Conservation (phyloP, 306 rosid species). For the Boehmeria nivea region DNA sequence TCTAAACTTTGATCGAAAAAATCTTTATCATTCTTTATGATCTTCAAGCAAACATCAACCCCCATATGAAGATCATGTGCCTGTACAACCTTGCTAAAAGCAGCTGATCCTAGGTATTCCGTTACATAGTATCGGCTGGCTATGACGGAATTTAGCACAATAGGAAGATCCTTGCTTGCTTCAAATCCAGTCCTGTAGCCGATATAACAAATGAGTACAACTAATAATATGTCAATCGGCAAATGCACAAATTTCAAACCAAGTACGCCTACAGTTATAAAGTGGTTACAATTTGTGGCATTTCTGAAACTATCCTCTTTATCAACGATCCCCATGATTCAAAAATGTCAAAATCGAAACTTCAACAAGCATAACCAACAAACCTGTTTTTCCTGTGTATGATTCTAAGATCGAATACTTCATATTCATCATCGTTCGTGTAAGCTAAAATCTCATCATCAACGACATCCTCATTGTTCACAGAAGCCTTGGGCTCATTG, state of each 20-base stretch:
- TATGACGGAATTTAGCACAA: slow-evolving; percentile 70
- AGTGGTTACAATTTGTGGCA: slow-evolving; percentile 9
- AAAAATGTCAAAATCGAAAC: slow-evolving; percentile 20
- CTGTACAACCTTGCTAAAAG: slow-evolving; percentile 93
- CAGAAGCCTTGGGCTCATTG: slow-evolving; percentile 31
- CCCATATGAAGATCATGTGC: slow-evolving; percentile 90
- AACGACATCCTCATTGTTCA: slow-evolving; percentile 44
- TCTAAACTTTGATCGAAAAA: slow-evolving; percentile 96
- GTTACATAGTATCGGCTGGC: slow-evolving; percentile 87
- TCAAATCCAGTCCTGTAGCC: slow-evolving; percentile 91
- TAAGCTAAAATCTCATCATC: slow-evolving; percentile 52
- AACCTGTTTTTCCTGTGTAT: slow-evolving; percentile 97
- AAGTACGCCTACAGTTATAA: neutral
- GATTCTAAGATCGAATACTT: slow-evolving; percentile 78
- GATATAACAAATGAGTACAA: slow-evolving; percentile 25
- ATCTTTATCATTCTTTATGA: slow-evolving; percentile 94
- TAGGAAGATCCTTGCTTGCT: slow-evolving; percentile 88
- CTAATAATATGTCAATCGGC: slow-evolving; percentile 26
- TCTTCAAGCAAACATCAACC: slow-evolving; percentile 90
- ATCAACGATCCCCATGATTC: slow-evolving; percentile 11
- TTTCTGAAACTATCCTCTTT: slow-evolving; percentile 5
- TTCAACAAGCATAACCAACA: slow-evolving; percentile 15
- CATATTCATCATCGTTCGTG: slow-evolving; percentile 53
- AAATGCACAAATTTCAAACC: slow-evolving; percentile 12
- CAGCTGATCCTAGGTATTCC: slow-evolving; percentile 92